A percentile compares a stretch with the other conserved stretches of the same genome.
These are phyloP conservation scores for Nicotiana undulata DNA, from an alignment of 257 asterid species.

Conservation along the genomic window DNA sequence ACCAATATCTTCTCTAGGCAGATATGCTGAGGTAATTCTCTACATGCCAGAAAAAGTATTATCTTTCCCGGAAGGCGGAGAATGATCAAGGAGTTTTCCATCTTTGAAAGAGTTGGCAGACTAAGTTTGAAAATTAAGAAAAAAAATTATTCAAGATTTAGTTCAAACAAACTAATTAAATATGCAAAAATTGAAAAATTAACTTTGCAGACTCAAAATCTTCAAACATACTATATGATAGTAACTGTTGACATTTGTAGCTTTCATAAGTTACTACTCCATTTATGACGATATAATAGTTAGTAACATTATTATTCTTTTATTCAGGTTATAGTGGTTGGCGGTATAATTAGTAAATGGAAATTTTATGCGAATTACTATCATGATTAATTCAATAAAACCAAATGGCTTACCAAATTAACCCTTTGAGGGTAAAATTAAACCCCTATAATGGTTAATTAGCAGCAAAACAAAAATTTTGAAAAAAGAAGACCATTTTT, in stretches of 20 bases:
- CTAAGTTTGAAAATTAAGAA: not conserved
- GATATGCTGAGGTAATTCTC: too few species aligned
- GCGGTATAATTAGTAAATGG: not conserved
- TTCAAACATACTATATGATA: not conserved
- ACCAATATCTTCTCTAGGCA: too few species aligned
- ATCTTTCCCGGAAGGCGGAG: too few species aligned
- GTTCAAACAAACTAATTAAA: not conserved
- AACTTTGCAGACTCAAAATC: not conserved
- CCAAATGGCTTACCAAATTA: not conserved
- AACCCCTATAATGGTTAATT: not conserved
- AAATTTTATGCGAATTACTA: not conserved
- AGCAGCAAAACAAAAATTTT: not conserved
- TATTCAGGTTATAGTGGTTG: not conserved
- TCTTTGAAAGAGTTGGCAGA: too few species aligned
- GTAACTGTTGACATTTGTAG: not conserved
- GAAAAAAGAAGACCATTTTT: not conserved
- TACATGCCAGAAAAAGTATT: too few species aligned
- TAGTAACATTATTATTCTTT: not conserved
- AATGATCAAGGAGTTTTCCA: too few species aligned
- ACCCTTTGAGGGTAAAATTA: slow-evolving; percentile 3
- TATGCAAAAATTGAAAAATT: not conserved
- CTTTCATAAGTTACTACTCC: not conserved
- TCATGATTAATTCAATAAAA: not conserved
- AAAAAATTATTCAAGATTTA: not conserved
- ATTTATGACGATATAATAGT: not conserved